Percentiles rank a stretch among this genome's conserved stretches.
Conservation (phyloP, 75 land plant genomes). For the Cryptomeria japonica region DNA sequence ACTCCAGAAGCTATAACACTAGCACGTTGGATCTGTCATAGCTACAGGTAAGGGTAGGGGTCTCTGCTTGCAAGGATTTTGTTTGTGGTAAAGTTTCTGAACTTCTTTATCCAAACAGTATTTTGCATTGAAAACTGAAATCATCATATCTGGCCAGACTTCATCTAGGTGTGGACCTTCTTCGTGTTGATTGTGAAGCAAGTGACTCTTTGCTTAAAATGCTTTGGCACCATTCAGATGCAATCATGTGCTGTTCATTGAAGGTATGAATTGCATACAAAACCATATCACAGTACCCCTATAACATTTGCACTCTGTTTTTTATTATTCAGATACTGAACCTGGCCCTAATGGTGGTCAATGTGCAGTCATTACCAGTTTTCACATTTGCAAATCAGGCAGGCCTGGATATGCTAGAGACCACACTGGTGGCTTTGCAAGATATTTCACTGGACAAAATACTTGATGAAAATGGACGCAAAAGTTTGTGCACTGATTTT, state of each 20-base stretch:
- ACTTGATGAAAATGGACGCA: slow-evolving; percentile 58
- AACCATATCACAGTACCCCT: background rate
- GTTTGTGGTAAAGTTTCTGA: background rate
- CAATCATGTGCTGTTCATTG: slow-evolving; percentile 77
- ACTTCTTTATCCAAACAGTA: background rate
- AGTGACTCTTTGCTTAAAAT: slow-evolving; percentile 66
- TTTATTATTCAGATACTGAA: background rate
- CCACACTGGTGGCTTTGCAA: slow-evolving; percentile 56
- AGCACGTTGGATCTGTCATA: slow-evolving; percentile 79
- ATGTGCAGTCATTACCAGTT: slow-evolving; percentile 56
- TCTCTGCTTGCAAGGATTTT: background rate
- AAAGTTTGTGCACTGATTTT: slow-evolving; percentile 47
- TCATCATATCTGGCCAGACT: slow-evolving; percentile 28
- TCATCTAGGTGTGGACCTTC: slow-evolving; percentile 46
- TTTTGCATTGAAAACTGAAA: slow-evolving; percentile 1
- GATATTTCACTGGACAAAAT: slow-evolving; percentile 66
- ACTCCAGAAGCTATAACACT: slow-evolving; percentile 86
- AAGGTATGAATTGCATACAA: slow-evolving; percentile 37
- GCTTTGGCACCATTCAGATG: slow-evolving; percentile 76
- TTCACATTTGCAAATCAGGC: slow-evolving; percentile 86
- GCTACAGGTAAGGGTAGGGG: slow-evolving; percentile 58
- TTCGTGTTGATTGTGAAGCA: slow-evolving; percentile 43
- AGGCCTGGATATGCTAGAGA: slow-evolving; percentile 67
- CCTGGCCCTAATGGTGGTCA: background rate
- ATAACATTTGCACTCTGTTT: background rate